Base-by-base conservation (phyloP, 139 green algal genomes). In the Eudorina sp. region DNA sequence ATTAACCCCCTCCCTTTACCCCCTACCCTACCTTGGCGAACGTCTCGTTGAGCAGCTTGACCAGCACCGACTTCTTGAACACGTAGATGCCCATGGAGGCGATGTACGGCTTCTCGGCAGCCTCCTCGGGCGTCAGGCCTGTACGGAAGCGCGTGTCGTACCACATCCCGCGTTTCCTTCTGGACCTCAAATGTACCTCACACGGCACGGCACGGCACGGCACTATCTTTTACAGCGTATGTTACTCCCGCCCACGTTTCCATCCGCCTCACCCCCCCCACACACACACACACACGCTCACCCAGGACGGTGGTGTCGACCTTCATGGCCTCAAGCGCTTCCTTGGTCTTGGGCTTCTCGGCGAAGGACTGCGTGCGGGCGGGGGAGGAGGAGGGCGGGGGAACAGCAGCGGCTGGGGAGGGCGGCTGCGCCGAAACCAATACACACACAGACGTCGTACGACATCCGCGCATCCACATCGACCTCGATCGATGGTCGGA, bases 1-100 rank as follows among this genome's bases (percentile, higher is more conserved):
- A n/a, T n/a, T n/a, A n/a, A n/a, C n/a, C n/a, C n/a, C n/a, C n/a
- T n/a, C n/a, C n/a, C n/a, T n/a, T n/a, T n/a, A n/a, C n/a, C n/a
- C n/a, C n/a, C n/a, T n/a, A n/a, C n/a, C n/a, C 45, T 48, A 86
- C 79, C 89, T 90, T 84, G 62, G 62, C 45, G 83, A 78, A 92
- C 21, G 88, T 88, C 5, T 93, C 84, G 72, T 90, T 92, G 46
- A 97, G 93, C 75, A 98, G 92, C 45, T 98, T 81, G 43, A 97
- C 41, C 64, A 99, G 94, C 25, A 97, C 93, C 6, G 94, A 84
- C 94, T 99, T 99, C 93, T 98, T 99, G 96, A 99, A 99, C 38
- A 99, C 97, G 89, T 99, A 99, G 94, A 99, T 99, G 83, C 98
- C 98, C 98, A 99, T 99, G 83, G 94, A 98, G 3, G 98, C 98